These are phyloP conservation scores for Myxozyma lipomycoides DNA, from an alignment of 805 yeast species.

Conservation along the genomic window DNA sequence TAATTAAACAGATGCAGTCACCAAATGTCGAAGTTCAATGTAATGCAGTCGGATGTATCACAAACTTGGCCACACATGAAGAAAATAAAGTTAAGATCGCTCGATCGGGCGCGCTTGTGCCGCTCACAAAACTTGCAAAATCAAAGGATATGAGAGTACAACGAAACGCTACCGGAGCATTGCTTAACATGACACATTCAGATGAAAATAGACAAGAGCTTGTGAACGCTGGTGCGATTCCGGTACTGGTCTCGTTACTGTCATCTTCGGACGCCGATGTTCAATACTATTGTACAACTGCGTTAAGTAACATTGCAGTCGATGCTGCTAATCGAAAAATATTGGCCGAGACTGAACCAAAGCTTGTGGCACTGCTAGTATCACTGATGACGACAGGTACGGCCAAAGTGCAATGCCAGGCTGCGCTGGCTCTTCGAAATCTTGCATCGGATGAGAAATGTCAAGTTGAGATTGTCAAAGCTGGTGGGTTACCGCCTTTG, in stretches of 20 bases:
- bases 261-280: constrained; percentile 91
- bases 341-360: constrained; percentile 87
- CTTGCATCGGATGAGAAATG: constrained; percentile 94
- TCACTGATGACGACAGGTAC: constrained; percentile 87
- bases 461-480: constrained; percentile 91
- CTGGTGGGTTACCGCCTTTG: constrained; percentile 91
- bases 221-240: constrained; percentile 97
- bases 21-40: constrained; percentile 97
- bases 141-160: constrained; percentile 94
- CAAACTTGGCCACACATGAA: constrained; percentile 96
- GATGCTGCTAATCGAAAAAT: constrained; percentile 87
- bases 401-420: constrained; percentile 97
- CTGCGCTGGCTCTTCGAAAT: constrained; percentile 91
- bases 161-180: constrained; percentile 97
- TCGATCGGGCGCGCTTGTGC: constrained; percentile 89
- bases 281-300: constrained; percentile 97
- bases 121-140: constrained; percentile 89
- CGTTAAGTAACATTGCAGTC: constrained; percentile 93
- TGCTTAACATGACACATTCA: constrained; percentile 96
- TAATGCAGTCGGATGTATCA: constrained; percentile 98
- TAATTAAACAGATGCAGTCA: constrained; percentile 96
- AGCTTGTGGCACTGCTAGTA: constrained; percentile 81
- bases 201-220: constrained; percentile 93
- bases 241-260: constrained; percentile 83
- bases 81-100: constrained; percentile 96